Evolutionary conservation across 805 yeast genomes (phyloP).

Genomic region (Teunomyces panamensis): DNA sequence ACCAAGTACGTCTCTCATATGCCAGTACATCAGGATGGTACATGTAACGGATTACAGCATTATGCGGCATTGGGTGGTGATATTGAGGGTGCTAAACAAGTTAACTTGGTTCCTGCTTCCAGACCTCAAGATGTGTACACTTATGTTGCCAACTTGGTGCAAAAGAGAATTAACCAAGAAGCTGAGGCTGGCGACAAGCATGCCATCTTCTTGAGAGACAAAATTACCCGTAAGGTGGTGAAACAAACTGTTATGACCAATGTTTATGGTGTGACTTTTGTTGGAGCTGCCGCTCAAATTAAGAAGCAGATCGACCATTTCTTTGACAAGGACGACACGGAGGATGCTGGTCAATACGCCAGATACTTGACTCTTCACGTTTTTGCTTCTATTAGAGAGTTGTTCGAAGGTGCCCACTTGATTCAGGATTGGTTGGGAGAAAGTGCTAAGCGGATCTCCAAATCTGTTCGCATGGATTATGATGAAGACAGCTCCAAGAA

Average conservation of each 20-base stretch:
- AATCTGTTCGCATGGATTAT: slow-evolving; percentile 68
- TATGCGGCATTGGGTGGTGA: slow-evolving; percentile 89
- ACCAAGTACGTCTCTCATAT: slow-evolving; percentile 63
- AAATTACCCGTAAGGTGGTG: slow-evolving; percentile 80
- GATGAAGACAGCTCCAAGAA: slow-evolving; percentile 33
- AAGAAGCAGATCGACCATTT: slow-evolving; percentile 67
- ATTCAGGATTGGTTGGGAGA: slow-evolving; percentile 96
- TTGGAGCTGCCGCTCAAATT: slow-evolving; percentile 91
- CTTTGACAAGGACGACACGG: slow-evolving; percentile 45
- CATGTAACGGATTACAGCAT: slow-evolving; percentile 83
- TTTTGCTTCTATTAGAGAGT: slow-evolving; percentile 76
- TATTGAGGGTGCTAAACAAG: slow-evolving; percentile 77
- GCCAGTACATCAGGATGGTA: slow-evolving; percentile 85
- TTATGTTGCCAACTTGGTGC: slow-evolving; percentile 65
- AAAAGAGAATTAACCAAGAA: slow-evolving; percentile 50
- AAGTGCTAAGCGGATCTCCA: slow-evolving; percentile 76
- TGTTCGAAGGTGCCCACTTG: slow-evolving; percentile 87
- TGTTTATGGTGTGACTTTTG: slow-evolving; percentile 93
- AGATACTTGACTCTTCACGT: slow-evolving; percentile 75
- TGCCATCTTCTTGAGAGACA: slow-evolving; percentile 56
- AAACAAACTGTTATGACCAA: slow-evolving; percentile 98
- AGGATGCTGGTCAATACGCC: slow-evolving; percentile 39
- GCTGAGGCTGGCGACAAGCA: slow-evolving; percentile 51
- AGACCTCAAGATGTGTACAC: slow-evolving; percentile 77
- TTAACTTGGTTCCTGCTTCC: slow-evolving; percentile 66